A percentile compares a stretch with the other conserved stretches of the same genome.
These are phyloP conservation scores for Pleurotus tuoliensis DNA, from an alignment of 768 basidiomycete genomes.

Conservation along the genomic window DNA sequence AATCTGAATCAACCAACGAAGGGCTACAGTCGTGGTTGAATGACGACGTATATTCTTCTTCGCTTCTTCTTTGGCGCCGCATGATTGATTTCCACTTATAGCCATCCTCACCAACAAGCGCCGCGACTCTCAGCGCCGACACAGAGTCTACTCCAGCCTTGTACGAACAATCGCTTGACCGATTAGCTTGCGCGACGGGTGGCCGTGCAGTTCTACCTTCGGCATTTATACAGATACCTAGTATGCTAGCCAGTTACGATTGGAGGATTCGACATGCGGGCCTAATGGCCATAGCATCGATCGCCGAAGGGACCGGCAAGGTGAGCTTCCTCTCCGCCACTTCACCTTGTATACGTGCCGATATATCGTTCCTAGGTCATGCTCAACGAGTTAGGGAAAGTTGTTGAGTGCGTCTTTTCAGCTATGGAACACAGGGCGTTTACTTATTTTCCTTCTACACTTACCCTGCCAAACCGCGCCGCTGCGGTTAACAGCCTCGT, in stretches of 20 bases:
- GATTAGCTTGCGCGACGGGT: slow-evolving; percentile 76
- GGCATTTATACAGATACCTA: slow-evolving; percentile 78
- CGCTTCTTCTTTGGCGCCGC: neutral
- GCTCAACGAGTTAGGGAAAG: slow-evolving; percentile 76
- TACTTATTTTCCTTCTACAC: neutral
- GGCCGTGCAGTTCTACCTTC: slow-evolving; percentile 73
- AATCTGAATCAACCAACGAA: slow-evolving; percentile 33
- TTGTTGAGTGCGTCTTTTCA: slow-evolving; percentile 60
- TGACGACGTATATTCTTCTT: slow-evolving; percentile 52
- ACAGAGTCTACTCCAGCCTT: slow-evolving; percentile 45
- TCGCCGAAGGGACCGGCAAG: slow-evolving; percentile 81
- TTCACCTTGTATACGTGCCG: neutral
- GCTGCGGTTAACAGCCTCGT: slow-evolving; percentile 49
- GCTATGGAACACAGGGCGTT: neutral
- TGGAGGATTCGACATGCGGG: slow-evolving; percentile 87
- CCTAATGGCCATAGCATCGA: slow-evolving; percentile 80
- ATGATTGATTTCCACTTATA: neutral
- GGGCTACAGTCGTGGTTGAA: slow-evolving; percentile 58
- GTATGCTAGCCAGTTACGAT: slow-evolving; percentile 76
- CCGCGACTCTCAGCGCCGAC: slow-evolving; percentile 4
- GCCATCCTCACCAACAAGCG: neutral
- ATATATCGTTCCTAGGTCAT: slow-evolving; percentile 45
- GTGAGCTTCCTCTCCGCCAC: slow-evolving; percentile 25
- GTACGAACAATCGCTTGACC: slow-evolving; percentile 81
- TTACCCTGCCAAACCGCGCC: neutral